Evolutionary conservation across 2,329 filamentous ascomycete genomes (phyloP).

Genomic region (Sclerotinia subarctica): DNA sequence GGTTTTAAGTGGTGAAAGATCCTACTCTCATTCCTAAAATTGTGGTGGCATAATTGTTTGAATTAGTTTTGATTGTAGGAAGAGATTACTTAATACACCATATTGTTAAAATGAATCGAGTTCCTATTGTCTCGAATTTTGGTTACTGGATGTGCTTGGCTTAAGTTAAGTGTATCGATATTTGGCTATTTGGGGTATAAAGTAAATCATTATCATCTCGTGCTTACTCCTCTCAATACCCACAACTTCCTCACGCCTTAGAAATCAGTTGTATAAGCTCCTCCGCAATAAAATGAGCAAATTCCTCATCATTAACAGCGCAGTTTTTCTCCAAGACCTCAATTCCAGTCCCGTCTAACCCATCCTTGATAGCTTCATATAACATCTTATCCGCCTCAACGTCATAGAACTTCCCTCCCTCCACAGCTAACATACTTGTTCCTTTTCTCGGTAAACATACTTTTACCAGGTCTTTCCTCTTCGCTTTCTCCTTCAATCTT

Average conservation of each 20-base stretch:
- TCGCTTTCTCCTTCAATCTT: slow-evolving; percentile 47
- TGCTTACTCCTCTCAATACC: not conserved
- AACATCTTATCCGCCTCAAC: slow-evolving; percentile 45
- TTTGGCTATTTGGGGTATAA: not conserved
- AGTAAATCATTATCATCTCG: not conserved
- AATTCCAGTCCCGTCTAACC: slow-evolving; percentile 49
- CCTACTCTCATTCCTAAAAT: not conserved
- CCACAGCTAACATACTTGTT: slow-evolving; percentile 57
- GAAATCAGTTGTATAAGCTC: slow-evolving; percentile 10
- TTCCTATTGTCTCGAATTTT: not conserved
- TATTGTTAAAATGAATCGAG: not conserved
- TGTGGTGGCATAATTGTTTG: not conserved
- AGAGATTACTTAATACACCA: not conserved
- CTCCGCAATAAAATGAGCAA: slow-evolving; percentile 49
- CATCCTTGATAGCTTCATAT: slow-evolving; percentile 51
- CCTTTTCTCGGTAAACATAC: slow-evolving; percentile 60
- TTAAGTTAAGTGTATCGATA: not conserved
- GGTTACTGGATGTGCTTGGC: not conserved
- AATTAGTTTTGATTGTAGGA: not conserved
- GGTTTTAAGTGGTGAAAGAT: not conserved
- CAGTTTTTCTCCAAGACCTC: slow-evolving; percentile 48
- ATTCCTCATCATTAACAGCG: slow-evolving; percentile 53
- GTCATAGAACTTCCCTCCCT: slow-evolving; percentile 53
- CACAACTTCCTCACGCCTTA: not conserved
- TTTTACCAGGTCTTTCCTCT: slow-evolving; percentile 45